phyloP scores from a whole-genome alignment of 257 asterid species.

The Solanum ossicruentum region DNA sequence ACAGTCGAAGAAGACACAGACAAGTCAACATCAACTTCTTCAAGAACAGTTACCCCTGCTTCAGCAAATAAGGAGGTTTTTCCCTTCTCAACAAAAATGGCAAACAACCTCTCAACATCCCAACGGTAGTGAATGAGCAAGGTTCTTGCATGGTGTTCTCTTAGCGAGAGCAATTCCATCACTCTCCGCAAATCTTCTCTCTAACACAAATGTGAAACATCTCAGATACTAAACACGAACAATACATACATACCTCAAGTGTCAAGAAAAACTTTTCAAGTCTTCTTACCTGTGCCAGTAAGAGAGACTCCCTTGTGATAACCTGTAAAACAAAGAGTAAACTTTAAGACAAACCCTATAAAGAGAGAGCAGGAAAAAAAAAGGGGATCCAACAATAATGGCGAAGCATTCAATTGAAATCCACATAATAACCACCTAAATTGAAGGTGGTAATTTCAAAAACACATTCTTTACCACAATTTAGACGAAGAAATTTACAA shows the following conservation, averaged over 20 bases:
- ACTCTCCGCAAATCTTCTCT: conserved; percentile 71
- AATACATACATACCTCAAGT: neutral
- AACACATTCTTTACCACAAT: neutral
- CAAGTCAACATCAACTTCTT: conserved; percentile 22
- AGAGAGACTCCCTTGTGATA: conserved; percentile 74
- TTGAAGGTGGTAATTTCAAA: neutral
- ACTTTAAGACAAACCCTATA: neutral
- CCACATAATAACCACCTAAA: neutral
- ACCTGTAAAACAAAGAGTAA: conserved; percentile 37
- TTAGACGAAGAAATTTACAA: neutral
- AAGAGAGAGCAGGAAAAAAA: neutral
- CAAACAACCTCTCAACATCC: conserved; percentile 70
- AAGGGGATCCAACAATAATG: neutral
- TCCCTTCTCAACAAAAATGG: conserved; percentile 79
- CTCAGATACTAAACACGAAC: neutral
- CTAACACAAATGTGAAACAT: conserved; percentile 28
- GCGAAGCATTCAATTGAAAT: neutral
- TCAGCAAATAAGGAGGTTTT: conserved; percentile 57
- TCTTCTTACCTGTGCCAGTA: conserved; percentile 79
- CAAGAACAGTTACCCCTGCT: conserved; percentile 61
- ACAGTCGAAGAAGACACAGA: conserved; percentile 25
- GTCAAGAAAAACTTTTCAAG: neutral
- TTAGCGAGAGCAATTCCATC: conserved; percentile 77
- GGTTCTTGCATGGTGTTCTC: conserved; percentile 89
- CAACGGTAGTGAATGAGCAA: conserved; percentile 87